Evolutionary conservation across 331 rosid species (phyloP).

Genomic region (Spiraea crenata): DNA sequence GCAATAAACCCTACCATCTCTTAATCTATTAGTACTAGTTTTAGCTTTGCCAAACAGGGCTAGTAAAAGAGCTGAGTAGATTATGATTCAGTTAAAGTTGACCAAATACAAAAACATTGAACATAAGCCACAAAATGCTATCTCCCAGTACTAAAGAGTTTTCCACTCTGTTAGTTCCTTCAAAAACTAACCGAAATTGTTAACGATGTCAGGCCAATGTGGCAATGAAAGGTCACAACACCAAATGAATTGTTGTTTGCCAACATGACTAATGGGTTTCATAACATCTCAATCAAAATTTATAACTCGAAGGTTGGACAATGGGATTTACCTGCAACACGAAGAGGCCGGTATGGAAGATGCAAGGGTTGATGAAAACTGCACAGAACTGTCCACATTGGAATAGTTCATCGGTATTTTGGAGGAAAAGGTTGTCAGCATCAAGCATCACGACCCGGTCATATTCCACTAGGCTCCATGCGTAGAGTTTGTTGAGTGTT

Average conservation of each 20-base stretch:
- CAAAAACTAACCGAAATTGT: not conserved
- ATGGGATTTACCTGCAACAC: constrained; percentile 60
- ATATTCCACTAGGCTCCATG: constrained; percentile 80
- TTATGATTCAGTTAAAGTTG: not conserved
- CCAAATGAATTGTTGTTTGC: too few relatives aligned
- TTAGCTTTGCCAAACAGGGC: too few relatives aligned
- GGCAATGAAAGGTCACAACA: not conserved
- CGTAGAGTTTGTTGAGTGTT: constrained; percentile 80
- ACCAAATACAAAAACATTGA: too few relatives aligned
- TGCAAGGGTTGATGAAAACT: constrained; percentile 85
- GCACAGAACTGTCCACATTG: constrained; percentile 93
- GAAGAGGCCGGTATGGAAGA: constrained; percentile 90
- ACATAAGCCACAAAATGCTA: too few relatives aligned
- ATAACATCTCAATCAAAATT: not conserved
- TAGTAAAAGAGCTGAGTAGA: not conserved
- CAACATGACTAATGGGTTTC: not conserved
- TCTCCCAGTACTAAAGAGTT: too few relatives aligned
- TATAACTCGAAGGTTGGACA: not conserved
- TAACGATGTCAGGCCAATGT: not conserved
- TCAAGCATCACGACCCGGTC: constrained; percentile 90
- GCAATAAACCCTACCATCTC: not conserved
- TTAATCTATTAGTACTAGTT: not conserved
- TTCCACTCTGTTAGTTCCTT: too few relatives aligned
- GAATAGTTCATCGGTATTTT: constrained; percentile 71
- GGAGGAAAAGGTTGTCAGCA: constrained; percentile 86